These are phyloP conservation scores for Harringtonia aguacate DNA, from an alignment of 2,329 filamentous ascomycete genomes.

Conservation along the genomic window DNA sequence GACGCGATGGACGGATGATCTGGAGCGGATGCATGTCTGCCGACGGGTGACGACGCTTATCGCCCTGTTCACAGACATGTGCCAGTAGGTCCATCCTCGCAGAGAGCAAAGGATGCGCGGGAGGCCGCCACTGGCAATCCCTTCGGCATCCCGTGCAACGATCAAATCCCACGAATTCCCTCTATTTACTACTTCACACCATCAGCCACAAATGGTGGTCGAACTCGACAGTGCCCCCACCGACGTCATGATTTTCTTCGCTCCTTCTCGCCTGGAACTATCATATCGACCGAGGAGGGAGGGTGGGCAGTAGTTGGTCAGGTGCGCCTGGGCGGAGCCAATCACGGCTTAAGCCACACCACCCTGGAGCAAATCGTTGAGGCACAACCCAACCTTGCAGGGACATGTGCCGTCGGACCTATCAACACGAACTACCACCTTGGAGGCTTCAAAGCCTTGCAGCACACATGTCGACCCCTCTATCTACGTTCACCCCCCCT, in stretches of 20 bases:
- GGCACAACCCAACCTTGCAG: constrained; percentile 2
- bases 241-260: not conserved
- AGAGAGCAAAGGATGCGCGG: not conserved
- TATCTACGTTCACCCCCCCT: too few relatives aligned
- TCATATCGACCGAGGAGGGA: not conserved
- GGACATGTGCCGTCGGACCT: not conserved
- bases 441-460: constrained; percentile 7
- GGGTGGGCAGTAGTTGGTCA: constrained; percentile 11
- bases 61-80: not conserved
- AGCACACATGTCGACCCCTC: not conserved
- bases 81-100: not conserved
- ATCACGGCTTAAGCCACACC: constrained; percentile 4
- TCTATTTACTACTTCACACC: too few relatives aligned
- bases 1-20: not conserved
- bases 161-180: too few relatives aligned
- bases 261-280: not conserved
- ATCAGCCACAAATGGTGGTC: too few relatives aligned
- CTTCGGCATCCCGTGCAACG: too few relatives aligned
- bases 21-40: not conserved
- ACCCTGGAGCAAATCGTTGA: constrained; percentile 4
- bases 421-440: constrained; percentile 1
- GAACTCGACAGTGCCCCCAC: too few relatives aligned
- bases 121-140: not conserved
- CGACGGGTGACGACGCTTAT: not conserved
- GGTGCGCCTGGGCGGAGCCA: constrained; percentile 3